Base-by-base conservation (phyloP, 2,329 filamentous ascomycete species). In the Ustulina deusta region DNA sequence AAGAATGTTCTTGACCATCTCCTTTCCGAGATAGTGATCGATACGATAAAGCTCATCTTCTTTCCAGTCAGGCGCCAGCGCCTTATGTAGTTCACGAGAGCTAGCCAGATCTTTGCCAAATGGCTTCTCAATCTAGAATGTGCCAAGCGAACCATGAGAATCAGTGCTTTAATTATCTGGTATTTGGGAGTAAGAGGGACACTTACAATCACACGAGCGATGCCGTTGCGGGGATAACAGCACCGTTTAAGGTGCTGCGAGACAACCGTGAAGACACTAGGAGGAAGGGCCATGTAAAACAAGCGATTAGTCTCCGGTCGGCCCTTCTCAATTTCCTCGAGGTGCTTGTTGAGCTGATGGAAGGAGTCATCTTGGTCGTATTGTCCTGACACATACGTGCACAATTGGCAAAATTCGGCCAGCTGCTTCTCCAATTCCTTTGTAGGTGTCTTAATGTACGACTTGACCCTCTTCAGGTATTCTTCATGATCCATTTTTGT, bases 1-100 rank as follows among this genome's bases (percentile, higher is more conserved):
- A 73, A 99, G 87, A 74, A 99, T 97, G 84, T 99, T 99, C 90
- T 99, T 99, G 77, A 99, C 96, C 96, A 99, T 99, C 84, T 99
- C 96, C 87, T 99, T 99, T 77, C 97, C 97, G 55, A 99, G 89
- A 82, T 99, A 99, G 85, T 99, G 96, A 81, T 99, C 96, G 78
- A 99, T 99, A 79, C 96, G 94, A 90, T 97, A 99, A 74, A 99
- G 91, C 84, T 99, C 96, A 61, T 98, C 95, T 83, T 99, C 97
- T 78, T 93, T 96, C 97, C 96, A 99, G 84, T 99, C 94, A 49
- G 96, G 96, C 79, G 95, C 93, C 71, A 99, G 89, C 7, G 96
- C 97, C 81, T 93, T 94, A 80, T 98, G 95, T 69, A 99, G 89
- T 82, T 97, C 93, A 68, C 96, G 91, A 61, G 96, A 98, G 84